phyloP scores from a whole-genome alignment of 2,329 filamentous ascomycete species.

The Alternaria conjuncta region DNA sequence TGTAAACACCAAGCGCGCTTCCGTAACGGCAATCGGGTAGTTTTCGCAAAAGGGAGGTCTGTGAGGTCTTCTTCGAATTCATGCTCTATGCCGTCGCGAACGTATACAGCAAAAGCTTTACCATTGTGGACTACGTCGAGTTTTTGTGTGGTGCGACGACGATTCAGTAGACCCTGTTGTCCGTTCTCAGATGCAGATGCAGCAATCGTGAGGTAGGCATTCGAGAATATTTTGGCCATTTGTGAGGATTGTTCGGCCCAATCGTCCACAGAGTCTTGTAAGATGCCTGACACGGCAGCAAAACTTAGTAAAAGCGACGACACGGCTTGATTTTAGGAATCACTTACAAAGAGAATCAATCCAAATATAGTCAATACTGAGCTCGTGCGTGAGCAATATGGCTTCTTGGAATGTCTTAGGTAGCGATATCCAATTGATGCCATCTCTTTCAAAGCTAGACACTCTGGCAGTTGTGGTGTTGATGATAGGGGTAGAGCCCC shows the following conservation, averaged over 20 bases:
- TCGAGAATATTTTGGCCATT: neutral
- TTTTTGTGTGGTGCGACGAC: neutral
- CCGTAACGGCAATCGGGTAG: no score
- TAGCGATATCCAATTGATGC: fast-evolving
- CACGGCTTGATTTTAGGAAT: no score
- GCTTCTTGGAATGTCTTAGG: neutral
- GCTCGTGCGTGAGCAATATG: neutral
- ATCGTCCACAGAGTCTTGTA: neutral
- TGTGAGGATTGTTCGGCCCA: neutral
- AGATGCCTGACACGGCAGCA: neutral
- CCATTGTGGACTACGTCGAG: no score
- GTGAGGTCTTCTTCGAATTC: no score
- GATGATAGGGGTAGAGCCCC: neutral
- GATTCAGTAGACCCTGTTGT: neutral
- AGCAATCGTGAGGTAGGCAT: neutral
- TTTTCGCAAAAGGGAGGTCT: no score
- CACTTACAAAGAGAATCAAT: neutral
- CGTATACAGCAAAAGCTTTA: no score
- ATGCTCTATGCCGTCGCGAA: no score
- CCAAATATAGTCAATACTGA: neutral
- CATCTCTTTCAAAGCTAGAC: no score
- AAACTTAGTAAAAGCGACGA: no score
- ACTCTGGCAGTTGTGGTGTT: neutral
- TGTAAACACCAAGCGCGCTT: neutral
- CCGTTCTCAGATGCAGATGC: neutral